Percentiles rank a stretch among this genome's conserved stretches.
Conservation (phyloP, 2,329 filamentous ascomycete species). For the Penicillium palitans region DNA sequence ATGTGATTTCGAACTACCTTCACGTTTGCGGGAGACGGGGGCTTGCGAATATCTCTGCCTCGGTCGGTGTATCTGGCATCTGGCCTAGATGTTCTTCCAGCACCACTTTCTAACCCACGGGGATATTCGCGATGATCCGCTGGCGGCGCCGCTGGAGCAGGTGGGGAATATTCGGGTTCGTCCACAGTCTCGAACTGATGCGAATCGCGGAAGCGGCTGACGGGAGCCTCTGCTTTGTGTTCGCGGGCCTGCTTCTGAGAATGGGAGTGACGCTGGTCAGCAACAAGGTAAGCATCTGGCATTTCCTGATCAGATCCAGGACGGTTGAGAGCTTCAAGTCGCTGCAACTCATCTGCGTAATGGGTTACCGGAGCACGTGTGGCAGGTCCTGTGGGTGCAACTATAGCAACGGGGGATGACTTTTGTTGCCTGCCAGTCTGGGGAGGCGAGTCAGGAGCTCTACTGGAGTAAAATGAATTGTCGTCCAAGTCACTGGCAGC, state of each 20-base stretch:
- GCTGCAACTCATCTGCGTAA: slow-evolving; percentile 39
- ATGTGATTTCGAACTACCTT: slow-evolving; percentile 72
- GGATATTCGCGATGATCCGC: slow-evolving; percentile 31
- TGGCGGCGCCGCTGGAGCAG: slow-evolving; percentile 42
- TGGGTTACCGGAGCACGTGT: slow-evolving; percentile 37
- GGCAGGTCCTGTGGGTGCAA: slow-evolving; percentile 35
- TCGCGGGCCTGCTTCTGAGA: slow-evolving; percentile 33
- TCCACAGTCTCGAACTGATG: slow-evolving; percentile 41
- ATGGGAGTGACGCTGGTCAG: slow-evolving; percentile 37
- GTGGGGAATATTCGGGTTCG: slow-evolving; percentile 52
- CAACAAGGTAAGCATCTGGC: slow-evolving; percentile 41
- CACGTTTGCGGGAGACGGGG: slow-evolving; percentile 46
- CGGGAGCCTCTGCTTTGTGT: slow-evolving; percentile 21
- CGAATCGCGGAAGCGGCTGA: slow-evolving; percentile 23
- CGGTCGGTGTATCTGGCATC: slow-evolving; percentile 44
- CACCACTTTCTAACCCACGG: slow-evolving; percentile 24
- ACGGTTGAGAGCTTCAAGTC: slow-evolving; percentile 40
- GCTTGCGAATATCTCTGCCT: slow-evolving; percentile 43
- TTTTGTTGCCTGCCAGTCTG: slow-evolving; percentile 43
- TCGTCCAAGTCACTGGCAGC: slow-evolving; percentile 77
- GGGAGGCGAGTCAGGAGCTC: slow-evolving; percentile 71
- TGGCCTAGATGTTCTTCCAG: slow-evolving; percentile 41
- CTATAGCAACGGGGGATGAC: slow-evolving; percentile 31
- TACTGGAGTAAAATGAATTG: slow-evolving; percentile 94
- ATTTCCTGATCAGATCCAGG: slow-evolving; percentile 41